Conservation (phyloP, 352 stramenopile genomes). For the Phytophthora palmivora region DNA sequence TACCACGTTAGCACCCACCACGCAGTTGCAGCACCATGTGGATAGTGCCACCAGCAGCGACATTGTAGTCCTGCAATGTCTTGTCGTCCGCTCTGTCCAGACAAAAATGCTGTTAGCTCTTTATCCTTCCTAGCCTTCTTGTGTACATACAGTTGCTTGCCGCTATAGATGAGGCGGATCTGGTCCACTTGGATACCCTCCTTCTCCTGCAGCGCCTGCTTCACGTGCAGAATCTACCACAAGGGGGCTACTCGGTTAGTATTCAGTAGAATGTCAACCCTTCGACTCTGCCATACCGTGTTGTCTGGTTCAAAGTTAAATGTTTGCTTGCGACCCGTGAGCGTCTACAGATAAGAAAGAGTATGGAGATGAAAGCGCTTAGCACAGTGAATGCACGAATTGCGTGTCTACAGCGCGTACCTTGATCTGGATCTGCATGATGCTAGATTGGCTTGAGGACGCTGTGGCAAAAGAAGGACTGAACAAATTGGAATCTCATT, state of each 20-base stretch:
- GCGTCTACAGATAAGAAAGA: slow-evolving; percentile 50
- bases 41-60: slow-evolving; percentile 96
- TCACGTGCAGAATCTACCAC: slow-evolving; percentile 94
- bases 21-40: slow-evolving; percentile 99
- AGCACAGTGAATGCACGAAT: background rate
- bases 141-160: slow-evolving; percentile 93
- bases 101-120: no score
- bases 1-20: slow-evolving; percentile 82
- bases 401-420: slow-evolving; percentile 28
- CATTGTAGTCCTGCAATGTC: slow-evolving; percentile 97
- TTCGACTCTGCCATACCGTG: slow-evolving; percentile 48
- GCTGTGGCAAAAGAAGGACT: slow-evolving; percentile 18
- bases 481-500: background rate
- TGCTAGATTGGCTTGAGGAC: slow-evolving; percentile 3
- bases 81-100: slow-evolving; percentile 92
- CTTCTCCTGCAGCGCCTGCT: slow-evolving; percentile 98
- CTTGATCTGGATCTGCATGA: slow-evolving; percentile 91
- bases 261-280: background rate
- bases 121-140: no score
- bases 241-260: background rate
- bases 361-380: background rate
- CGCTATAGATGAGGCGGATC: slow-evolving; percentile 96
- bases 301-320: slow-evolving; percentile 92
- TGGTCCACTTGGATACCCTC: slow-evolving; percentile 95
- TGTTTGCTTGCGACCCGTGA: slow-evolving; percentile 90